Evolutionary conservation across 2,329 filamentous ascomycete species (phyloP).

Genomic region (Claviceps purpurea): DNA sequence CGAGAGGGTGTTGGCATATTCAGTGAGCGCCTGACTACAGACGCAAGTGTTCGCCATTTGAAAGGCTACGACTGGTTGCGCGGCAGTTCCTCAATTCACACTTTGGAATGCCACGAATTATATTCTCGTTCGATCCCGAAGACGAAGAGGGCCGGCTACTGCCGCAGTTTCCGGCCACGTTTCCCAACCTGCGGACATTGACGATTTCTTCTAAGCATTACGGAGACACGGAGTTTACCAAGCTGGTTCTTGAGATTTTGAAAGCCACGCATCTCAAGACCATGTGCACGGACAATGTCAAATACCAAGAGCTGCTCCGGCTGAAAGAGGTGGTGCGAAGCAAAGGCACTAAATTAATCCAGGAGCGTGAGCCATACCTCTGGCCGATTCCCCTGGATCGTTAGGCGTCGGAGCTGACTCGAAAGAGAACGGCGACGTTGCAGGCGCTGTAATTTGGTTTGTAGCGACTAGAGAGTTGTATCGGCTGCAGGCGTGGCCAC

Average conservation of each 20-base stretch:
- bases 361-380: slow-evolving; percentile 14
- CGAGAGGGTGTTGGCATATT: too few relatives aligned
- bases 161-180: slow-evolving; percentile 20
- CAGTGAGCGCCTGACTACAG: slow-evolving; percentile 7
- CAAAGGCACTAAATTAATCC: slow-evolving; percentile 17
- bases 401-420: too few relatives aligned
- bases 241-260: slow-evolving; percentile 18
- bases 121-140: slow-evolving; percentile 17
- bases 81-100: slow-evolving; percentile 19
- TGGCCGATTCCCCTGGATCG: slow-evolving; percentile 17
- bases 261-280: slow-evolving; percentile 18
- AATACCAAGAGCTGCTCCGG: slow-evolving; percentile 13
- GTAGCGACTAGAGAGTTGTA: too few relatives aligned
- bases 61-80: slow-evolving; percentile 21
- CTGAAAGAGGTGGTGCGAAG: slow-evolving; percentile 12
- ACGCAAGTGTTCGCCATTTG: slow-evolving; percentile 16
- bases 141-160: slow-evolving; percentile 19
- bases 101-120: slow-evolving; percentile 23
- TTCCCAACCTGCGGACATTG: slow-evolving; percentile 23
- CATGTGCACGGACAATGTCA: slow-evolving; percentile 17
- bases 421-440: too few relatives aligned
- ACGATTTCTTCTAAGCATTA: slow-evolving; percentile 21
- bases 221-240: slow-evolving; percentile 16
- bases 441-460: too few relatives aligned
- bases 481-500: too few relatives aligned